phyloP scores from a whole-genome alignment of 73 alveolate species.

The Effrenium voratum region DNA sequence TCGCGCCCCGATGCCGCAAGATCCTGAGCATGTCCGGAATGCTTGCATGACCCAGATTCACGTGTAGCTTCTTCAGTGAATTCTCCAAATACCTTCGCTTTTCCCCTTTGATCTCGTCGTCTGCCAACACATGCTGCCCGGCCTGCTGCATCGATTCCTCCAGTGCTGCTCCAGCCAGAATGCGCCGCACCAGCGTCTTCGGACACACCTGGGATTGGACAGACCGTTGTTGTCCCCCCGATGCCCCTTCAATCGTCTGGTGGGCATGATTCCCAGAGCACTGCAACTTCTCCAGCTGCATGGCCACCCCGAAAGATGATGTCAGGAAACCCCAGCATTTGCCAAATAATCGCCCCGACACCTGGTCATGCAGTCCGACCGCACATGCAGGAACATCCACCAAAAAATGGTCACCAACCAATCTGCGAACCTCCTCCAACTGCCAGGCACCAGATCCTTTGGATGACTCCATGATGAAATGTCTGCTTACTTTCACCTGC shows the following conservation, averaged over 20 bases:
- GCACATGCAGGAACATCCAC: neutral
- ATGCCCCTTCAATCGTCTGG: neutral
- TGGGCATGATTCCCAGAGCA: neutral
- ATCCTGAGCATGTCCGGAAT: too few relatives aligned
- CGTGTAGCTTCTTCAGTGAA: too few relatives aligned
- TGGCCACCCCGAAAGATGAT: neutral
- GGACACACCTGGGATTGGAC: constrained; percentile 20
- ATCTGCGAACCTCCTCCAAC: too few relatives aligned
- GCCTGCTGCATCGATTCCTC: neutral
- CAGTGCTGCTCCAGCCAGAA: neutral
- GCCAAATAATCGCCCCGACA: neutral
- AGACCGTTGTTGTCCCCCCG: constrained; percentile 3
- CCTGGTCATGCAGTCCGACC: neutral
- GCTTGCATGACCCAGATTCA: too few relatives aligned
- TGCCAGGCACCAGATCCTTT: too few relatives aligned
- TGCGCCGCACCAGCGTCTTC: neutral
- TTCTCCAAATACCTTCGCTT: too few relatives aligned
- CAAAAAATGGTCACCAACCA: too few relatives aligned
- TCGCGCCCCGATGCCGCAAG: too few relatives aligned
- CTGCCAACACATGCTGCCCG: too few relatives aligned
- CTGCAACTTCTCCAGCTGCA: neutral
- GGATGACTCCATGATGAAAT: too few relatives aligned
- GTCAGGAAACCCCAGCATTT: neutral
- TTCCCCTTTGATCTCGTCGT: too few relatives aligned
- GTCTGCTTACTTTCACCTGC: too few relatives aligned